Evolutionary conservation across 768 basidiomycete genomes (phyloP), one percentile per base, ranked within the genome.

Genomic region (Leucogyrophana mollusca): DNA sequence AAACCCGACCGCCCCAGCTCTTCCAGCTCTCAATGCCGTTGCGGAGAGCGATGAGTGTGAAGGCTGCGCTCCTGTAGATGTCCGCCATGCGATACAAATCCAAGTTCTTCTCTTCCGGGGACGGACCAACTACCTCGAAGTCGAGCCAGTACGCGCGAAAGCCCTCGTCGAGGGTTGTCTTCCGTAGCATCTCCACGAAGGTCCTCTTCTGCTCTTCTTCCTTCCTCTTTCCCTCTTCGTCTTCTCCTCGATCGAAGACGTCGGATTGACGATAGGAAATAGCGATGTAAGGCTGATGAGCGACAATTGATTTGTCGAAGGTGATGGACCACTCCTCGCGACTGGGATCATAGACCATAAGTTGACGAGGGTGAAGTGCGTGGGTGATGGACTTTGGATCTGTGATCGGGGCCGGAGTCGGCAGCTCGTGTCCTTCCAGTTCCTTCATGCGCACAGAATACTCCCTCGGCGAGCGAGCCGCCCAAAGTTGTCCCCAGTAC

Each of bases 401-500:
- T n/a, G 38, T 1, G 6, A 27, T 25, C 16, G 34, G 38, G n/a
- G 37, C 24, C 18, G 46, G 50, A 1, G 20, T 33, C 13, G 49
- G 45, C 45, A 53, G 40, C 23, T 43, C 45, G 10, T 46, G 23
- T 17, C 33, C 36, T 6, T 24, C 27, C 20, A 39, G 27, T 10
- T 47, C 40, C 6, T 48, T 20, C 20, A 37, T 1, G 10, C 56
- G 59, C 13, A 58, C 30, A 38, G 58, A 56, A 37, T 52, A 44
- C 14, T 64, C 62, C 34, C 34, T 45, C 34, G 56, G 49, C 6
- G 56, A 56, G 39, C 51, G 51, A 45, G 60, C 23, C 17, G 21
- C 34, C 62, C 59, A 64, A 14, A 64, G 53, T 1, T 62, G 59
- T 2, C 59, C 51, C 11, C 46, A 30, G 27, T 54, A 59, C 39